Base-by-base conservation (phyloP, 1,284 basidiomycete species). In the Puccinia horiana region DNA sequence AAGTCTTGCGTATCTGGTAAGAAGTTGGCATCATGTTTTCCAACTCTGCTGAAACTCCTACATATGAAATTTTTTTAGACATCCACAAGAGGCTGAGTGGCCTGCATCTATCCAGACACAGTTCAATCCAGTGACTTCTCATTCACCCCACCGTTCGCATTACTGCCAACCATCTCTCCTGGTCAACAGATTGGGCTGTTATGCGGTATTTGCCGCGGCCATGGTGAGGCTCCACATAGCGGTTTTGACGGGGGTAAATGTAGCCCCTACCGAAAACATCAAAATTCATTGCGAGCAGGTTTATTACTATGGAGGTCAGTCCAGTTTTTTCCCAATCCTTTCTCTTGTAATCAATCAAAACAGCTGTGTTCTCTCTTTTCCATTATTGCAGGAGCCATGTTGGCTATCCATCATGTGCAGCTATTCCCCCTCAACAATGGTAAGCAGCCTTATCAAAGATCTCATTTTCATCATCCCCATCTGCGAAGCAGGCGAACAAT, bases 271-370 rank as follows among this genome's bases (percentile, higher is more conserved):
- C 18, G 49, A 37, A 70, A 67, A 80, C 42, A 54, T 80, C 9
- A 52, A 52, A 32, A 42, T 80, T 26, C 77, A 80, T 32, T 44
- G 77, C 35, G 49, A 70, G 32, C 63, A 67, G 23, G 65, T 80
- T 32, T 70, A 70, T 35, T 61, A 80, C 52, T 80, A 70, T 61
- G 77, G 77, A 40, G 32, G 77, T 80, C 14, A 70, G 77, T 72
- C 14, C 20, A 23, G 6, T 49, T 26, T 32, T 52, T 56, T 29
- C 37, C 37, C n/a, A 44, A 1, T 29, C 5, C 37, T 75, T 35
- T 37, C n/a, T 75, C 49, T 49, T 2, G 32, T 12, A 18, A 16
- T 29, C 70, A 32, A 72, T 49, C 32, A 52, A 6, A 6, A 42
- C 20, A 49, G 52, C 32, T 37, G 18, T 40, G 37, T 56, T 58